These are phyloP conservation scores for Hypsizygus marmoreus DNA, from an alignment of 768 basidiomycete species.

Conservation along the genomic window DNA sequence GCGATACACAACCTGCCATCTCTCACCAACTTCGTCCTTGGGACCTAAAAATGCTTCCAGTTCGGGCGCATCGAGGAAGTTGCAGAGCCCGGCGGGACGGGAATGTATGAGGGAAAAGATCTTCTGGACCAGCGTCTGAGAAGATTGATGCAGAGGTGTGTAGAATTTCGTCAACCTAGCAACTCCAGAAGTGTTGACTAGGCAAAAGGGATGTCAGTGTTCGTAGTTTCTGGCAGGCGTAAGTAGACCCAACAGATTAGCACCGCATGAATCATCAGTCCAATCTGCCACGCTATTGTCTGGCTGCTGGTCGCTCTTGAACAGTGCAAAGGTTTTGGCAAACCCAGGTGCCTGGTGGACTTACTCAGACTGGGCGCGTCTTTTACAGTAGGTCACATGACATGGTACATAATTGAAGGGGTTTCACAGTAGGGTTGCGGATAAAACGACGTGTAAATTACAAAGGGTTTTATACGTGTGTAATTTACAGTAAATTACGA, in stretches of 20 bases:
- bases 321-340: no score
- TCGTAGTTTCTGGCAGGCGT: neutral
- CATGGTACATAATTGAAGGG: no score
- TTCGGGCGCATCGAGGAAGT: constrained; percentile 94
- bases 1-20: constrained; percentile 88
- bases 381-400: constrained; percentile 12
- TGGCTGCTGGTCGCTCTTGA: neutral
- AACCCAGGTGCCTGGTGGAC: no score
- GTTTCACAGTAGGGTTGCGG: no score
- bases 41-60: constrained; percentile 73
- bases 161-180: constrained; percentile 88
- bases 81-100: constrained; percentile 84
- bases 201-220: constrained; percentile 7
- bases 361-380: no score
- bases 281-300: constrained; percentile 6
- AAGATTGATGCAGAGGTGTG: constrained; percentile 69
- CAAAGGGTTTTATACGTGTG: no score
- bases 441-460: no score
- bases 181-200: constrained; percentile 93
- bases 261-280: constrained; percentile 79
- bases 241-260: constrained; percentile 66
- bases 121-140: constrained; percentile 76
- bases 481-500: no score
- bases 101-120: constrained; percentile 88
- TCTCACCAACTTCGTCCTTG: constrained; percentile 54